Percentiles rank a stretch among this genome's conserved stretches.
These are phyloP conservation scores for Chlamydomonas urium DNA, from an alignment of 139 green algal genomes.

Conservation along the genomic window DNA sequence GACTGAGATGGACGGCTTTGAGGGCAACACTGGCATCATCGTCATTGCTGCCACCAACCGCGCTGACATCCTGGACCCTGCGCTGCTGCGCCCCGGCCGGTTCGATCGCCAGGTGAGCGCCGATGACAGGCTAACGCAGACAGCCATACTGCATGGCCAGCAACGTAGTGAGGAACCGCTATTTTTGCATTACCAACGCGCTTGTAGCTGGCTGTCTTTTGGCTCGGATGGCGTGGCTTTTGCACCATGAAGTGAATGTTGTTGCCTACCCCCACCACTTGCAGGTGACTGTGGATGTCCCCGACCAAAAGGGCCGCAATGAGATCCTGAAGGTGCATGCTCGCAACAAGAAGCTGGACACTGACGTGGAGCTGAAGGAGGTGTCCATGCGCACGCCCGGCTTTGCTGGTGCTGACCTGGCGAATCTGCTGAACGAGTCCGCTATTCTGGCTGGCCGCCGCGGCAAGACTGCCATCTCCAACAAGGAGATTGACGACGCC, in stretches of 20 bases:
- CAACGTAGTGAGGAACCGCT: too few relatives aligned
- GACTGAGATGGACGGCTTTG: conserved; percentile 98
- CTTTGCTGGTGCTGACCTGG: conserved; percentile 91
- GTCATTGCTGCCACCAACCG: too few relatives aligned
- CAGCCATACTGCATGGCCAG: too few relatives aligned
- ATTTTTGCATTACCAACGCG: too few relatives aligned
- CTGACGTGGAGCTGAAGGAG: conserved; percentile 90
- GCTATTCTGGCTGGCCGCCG: conserved; percentile 94
- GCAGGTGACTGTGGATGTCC: conserved; percentile 82
- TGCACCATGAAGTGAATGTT: too few relatives aligned
- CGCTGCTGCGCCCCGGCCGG: conserved; percentile 96
- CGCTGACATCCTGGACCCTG: conserved; percentile 96
- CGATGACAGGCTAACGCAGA: too few relatives aligned
- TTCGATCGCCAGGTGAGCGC: conserved; percentile 92
- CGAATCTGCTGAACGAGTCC: conserved; percentile 99
- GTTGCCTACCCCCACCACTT: too few relatives aligned
- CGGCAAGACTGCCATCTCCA: conserved; percentile 53
- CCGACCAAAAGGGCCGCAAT: conserved; percentile 90
- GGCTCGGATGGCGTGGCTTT: too few relatives aligned
- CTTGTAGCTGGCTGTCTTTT: too few relatives aligned
- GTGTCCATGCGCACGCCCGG: conserved; percentile 91
- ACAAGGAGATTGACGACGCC: conserved; percentile 92
- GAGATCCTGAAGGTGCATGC: conserved; percentile 86
- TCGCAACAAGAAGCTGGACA: conserved; percentile 95
- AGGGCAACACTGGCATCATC: conserved; percentile 99